phyloP scores from a whole-genome alignment of 306 rosid species.

The Adenanthera pavonina region DNA sequence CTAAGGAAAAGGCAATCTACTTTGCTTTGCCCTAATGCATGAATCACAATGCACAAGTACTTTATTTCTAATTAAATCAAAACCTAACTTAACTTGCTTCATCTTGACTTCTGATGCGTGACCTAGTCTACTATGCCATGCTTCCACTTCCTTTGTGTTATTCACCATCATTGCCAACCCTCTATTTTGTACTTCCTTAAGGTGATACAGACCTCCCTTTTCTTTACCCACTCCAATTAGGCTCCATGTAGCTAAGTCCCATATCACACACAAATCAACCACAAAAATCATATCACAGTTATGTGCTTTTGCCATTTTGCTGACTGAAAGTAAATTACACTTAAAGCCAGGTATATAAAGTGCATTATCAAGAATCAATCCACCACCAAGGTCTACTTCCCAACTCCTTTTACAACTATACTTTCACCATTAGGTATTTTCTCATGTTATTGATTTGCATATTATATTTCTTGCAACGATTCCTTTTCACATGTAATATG shows the following conservation, averaged over 20 bases:
- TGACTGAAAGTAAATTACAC: neutral
- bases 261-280: neutral
- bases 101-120: too few species aligned
- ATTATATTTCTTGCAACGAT: rapidly evolving
- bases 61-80: too few species aligned
- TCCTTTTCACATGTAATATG: neutral
- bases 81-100: too few species aligned
- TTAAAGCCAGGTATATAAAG: neutral
- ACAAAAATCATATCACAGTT: neutral
- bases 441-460: neutral
- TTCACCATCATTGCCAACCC: neutral
- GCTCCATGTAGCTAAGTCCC: neutral
- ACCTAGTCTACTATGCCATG: neutral
- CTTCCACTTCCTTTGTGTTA: too few species aligned
- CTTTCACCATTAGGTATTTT: neutral
- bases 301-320: neutral
- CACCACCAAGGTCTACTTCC: too few species aligned
- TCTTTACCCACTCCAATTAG: too few species aligned
- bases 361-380: too few species aligned
- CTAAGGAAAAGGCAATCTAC: too few species aligned
- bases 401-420: neutral
- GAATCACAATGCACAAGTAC: too few species aligned
- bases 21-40: too few species aligned
- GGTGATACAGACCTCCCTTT: neutral
- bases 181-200: neutral